Percentiles rank a stretch among this genome's conserved stretches.
Conservation (phyloP, 495 filamentous ascomycete genomes). For the Cercophora newfieldiana region DNA sequence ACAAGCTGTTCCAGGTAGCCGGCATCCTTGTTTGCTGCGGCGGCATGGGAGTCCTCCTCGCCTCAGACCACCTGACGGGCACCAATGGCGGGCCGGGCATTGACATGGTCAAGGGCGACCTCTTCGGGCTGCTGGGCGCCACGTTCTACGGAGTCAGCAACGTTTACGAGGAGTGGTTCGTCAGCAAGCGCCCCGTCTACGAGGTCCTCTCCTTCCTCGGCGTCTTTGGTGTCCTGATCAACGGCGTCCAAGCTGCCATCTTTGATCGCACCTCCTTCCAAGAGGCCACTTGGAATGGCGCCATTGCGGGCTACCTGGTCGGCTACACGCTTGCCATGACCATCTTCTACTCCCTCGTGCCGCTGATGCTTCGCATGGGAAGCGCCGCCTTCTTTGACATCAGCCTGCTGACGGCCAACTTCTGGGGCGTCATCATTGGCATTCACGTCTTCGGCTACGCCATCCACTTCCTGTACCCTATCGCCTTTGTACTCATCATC, state of each 20-base stretch:
- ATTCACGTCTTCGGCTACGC: constrained; percentile 76
- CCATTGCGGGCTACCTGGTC: constrained; percentile 75
- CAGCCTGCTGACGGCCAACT: constrained; percentile 88
- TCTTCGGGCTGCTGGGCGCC: constrained; percentile 86
- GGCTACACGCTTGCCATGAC: constrained; percentile 83
- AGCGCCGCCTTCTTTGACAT: constrained; percentile 97
- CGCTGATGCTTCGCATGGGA: constrained; percentile 82
- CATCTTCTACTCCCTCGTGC: constrained; percentile 85
- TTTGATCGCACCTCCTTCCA: constrained; percentile 79
- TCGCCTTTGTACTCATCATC: constrained; percentile 91
- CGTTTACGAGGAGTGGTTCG: constrained; percentile 89
- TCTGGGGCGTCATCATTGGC: constrained; percentile 94
- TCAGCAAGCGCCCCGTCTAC: constrained; percentile 81
- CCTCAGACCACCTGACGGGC: constrained; percentile 79
- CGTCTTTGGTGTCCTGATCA: constrained; percentile 87
- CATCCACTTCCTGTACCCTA: constrained; percentile 90
- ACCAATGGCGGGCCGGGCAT: constrained; percentile 59
- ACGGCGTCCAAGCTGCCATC: constrained; percentile 83
- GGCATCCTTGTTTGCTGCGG: constrained; percentile 91
- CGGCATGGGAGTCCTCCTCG: constrained; percentile 87
- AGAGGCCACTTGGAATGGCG: constrained; percentile 63
- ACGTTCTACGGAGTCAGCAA: constrained; percentile 92
- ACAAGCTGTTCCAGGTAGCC: constrained; percentile 76
- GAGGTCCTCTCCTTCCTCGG: constrained; percentile 91
- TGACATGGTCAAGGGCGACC: constrained; percentile 86